Conservation (phyloP, 805 yeast genomes). For the Maudiozyma turicensis region DNA sequence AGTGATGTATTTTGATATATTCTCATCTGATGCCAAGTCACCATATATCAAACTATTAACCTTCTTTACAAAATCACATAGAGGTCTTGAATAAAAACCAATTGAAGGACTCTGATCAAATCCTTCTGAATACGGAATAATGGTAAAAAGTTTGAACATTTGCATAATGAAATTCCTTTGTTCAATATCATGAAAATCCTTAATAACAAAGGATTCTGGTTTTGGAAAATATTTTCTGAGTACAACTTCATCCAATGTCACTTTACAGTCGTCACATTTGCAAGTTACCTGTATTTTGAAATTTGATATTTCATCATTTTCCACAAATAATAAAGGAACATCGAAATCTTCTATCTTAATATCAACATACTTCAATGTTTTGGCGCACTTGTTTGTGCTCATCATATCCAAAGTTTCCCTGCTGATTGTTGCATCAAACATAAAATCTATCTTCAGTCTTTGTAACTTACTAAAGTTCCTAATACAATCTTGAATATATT, state of each 20-base stretch:
- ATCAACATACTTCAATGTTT: constrained; percentile 27
- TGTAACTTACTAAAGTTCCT: constrained; percentile 17
- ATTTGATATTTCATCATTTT: constrained; percentile 12
- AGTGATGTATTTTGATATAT: constrained; percentile 5
- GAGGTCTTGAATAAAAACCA: constrained; percentile 26
- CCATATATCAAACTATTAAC: constrained; percentile 18
- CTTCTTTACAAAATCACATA: constrained; percentile 17
- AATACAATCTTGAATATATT: constrained; percentile 20
- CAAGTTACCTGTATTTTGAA: constrained; percentile 17
- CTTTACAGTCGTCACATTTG: constrained; percentile 20
- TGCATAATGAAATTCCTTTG: constrained; percentile 24
- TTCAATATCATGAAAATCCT: constrained; percentile 16
- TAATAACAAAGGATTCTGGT: constrained; percentile 16
- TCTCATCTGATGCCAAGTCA: background rate
- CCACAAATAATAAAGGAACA: constrained; percentile 15
- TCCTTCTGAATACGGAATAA: constrained; percentile 31
- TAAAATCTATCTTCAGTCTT: constrained; percentile 29
- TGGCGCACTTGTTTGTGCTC: constrained; percentile 16
- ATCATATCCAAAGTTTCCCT: constrained; percentile 14
- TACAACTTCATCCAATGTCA: constrained; percentile 22
- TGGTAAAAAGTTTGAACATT: constrained; percentile 23
- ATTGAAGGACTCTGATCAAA: constrained; percentile 30
- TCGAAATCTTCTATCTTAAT: constrained; percentile 20
- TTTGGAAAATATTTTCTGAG: constrained; percentile 24
- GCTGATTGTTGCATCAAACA: constrained; percentile 19